These are phyloP conservation scores for Colletotrichum acutatum DNA, from an alignment of 2,329 filamentous ascomycete genomes.

Conservation along the genomic window DNA sequence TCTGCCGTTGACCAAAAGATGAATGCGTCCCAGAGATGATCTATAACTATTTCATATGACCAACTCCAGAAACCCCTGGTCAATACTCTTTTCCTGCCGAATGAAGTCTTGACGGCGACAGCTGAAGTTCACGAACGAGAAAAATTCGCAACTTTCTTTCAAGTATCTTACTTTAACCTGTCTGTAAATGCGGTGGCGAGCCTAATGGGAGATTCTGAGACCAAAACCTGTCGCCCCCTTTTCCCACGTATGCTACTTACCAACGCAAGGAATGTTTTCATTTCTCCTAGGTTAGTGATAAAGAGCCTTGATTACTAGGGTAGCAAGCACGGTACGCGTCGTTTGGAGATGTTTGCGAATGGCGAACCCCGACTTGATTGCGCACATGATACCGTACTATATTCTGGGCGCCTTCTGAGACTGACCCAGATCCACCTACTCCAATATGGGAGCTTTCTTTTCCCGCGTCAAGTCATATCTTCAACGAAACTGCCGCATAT, in stretches of 20 bases:
- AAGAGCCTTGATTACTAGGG: not conserved
- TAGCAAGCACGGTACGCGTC: too few relatives aligned
- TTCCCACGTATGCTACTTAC: not conserved
- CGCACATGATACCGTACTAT: too few relatives aligned
- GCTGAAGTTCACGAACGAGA: too few relatives aligned
- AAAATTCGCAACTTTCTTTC: too few relatives aligned
- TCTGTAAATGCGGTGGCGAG: not conserved
- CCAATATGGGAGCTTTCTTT: not conserved
- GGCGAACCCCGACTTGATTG: too few relatives aligned
- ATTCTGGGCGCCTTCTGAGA: not conserved
- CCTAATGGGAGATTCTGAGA: not conserved
- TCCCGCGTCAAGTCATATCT: not conserved
- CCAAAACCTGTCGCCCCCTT: not conserved
- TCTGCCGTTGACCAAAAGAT: too few relatives aligned
- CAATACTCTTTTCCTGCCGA: too few relatives aligned
- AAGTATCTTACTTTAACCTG: too few relatives aligned
- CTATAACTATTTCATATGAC: too few relatives aligned
- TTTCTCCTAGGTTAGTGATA: not conserved
- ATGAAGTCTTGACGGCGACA: too few relatives aligned
- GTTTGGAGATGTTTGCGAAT: not conserved
- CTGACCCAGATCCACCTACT: not conserved
- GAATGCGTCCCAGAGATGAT: too few relatives aligned
- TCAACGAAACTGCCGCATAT: not conserved
- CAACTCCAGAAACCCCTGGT: too few relatives aligned
- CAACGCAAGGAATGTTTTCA: not conserved